Conservation (phyloP, 306 rosid genomes). For the Inga leiocalycina region DNA sequence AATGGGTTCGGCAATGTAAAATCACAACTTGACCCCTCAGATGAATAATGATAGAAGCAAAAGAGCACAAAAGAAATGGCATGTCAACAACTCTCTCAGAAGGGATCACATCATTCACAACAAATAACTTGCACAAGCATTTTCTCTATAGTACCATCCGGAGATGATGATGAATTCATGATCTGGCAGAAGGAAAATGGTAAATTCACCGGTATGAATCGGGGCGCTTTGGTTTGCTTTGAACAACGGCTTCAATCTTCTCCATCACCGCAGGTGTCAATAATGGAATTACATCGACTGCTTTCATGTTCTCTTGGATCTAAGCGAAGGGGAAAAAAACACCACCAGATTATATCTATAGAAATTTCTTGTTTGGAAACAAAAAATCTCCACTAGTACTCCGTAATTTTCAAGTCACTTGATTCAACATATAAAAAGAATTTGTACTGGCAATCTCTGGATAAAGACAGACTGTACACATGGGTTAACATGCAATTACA, state of each 20-base stretch:
- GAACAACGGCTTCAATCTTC: slow-evolving; percentile 85
- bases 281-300: slow-evolving; percentile 75
- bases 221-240: slow-evolving; percentile 91
- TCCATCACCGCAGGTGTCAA: slow-evolving; percentile 95
- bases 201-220: slow-evolving; percentile 69
- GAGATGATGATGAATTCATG: slow-evolving; percentile 26
- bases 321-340: slow-evolving; percentile 29
- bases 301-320: slow-evolving; percentile 99
- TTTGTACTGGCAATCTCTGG: background rate
- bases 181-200: slow-evolving; percentile 21
- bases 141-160: slow-evolving; percentile 3
- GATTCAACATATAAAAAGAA: background rate
- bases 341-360: background rate
- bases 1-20: slow-evolving; percentile 20
- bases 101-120: slow-evolving; percentile 21
- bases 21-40: slow-evolving; percentile 13
- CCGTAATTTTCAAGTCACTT: background rate
- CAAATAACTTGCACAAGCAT: slow-evolving; percentile 18
- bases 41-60: background rate
- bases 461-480: background rate
- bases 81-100: background rate
- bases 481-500: background rate
- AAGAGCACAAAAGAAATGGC: background rate
- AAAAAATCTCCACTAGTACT: background rate
- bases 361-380: background rate